Percentiles rank a stretch among this genome's conserved stretches.
These are phyloP conservation scores for Fagopyrum tataricum DNA, from an alignment of 148 eudicot species.

Conservation along the genomic window DNA sequence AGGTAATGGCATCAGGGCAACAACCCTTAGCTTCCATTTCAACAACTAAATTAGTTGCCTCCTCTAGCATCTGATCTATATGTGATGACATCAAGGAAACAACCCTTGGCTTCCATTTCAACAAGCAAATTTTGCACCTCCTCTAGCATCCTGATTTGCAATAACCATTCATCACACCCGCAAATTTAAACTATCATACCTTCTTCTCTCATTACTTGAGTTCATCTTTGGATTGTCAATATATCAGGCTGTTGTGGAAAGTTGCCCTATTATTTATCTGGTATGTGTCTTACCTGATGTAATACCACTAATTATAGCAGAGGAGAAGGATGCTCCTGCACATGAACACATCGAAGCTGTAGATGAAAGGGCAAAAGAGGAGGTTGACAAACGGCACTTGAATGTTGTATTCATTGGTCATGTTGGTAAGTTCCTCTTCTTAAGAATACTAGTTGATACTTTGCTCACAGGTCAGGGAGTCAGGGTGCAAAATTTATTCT, in stretches of 20 bases:
- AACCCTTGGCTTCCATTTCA: too few species aligned
- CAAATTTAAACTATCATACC: not conserved
- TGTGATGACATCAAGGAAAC: too few species aligned
- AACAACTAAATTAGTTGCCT: too few species aligned
- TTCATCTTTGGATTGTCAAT: not conserved
- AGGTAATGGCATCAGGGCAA: too few species aligned
- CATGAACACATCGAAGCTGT: conserved; percentile 31
- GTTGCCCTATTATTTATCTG: not conserved
- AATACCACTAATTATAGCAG: conserved; percentile 12
- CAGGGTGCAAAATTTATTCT: not conserved
- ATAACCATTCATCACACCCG: too few species aligned
- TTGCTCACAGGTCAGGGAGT: not conserved
- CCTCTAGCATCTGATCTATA: too few species aligned
- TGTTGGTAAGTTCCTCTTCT: conserved; percentile 59
- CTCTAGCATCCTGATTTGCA: too few species aligned
- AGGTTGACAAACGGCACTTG: conserved; percentile 62
- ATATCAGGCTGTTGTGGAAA: not conserved
- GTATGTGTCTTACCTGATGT: not conserved
- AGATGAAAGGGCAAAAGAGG: conserved; percentile 28
- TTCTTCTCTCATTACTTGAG: not conserved
- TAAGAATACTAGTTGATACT: not conserved
- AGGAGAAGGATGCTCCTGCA: conserved; percentile 25
- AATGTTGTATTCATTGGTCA: conserved; percentile 98
- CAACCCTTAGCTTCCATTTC: too few species aligned
- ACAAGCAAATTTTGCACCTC: too few species aligned